Conservation (phyloP, 805 yeast species). For the Candida chauliodis region DNA sequence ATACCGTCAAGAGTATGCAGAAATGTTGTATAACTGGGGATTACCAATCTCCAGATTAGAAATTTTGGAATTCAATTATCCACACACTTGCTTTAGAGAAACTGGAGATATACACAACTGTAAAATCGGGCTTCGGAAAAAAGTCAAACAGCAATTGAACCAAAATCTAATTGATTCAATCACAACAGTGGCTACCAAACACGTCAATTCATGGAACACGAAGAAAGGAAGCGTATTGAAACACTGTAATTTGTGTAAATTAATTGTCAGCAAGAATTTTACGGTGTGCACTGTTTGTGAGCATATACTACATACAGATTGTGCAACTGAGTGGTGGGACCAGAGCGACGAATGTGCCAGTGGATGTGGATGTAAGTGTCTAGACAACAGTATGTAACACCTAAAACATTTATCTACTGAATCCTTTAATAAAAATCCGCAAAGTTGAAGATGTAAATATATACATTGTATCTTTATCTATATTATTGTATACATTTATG, state of each 20-base stretch:
- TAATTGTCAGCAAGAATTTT: slow-evolving; percentile 55
- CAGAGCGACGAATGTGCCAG: slow-evolving; percentile 56
- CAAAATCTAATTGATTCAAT: slow-evolving; percentile 22
- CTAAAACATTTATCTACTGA: no score
- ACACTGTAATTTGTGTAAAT: slow-evolving; percentile 65
- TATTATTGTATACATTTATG: no score
- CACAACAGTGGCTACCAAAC: slow-evolving; percentile 18
- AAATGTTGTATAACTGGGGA: slow-evolving; percentile 78
- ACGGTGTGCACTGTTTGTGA: slow-evolving; percentile 72
- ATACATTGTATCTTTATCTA: no score
- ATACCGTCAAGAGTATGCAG: slow-evolving; percentile 70
- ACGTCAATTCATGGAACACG: slow-evolving; percentile 30
- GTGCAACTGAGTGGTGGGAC: slow-evolving; percentile 82
- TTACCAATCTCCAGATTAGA: slow-evolving; percentile 76
- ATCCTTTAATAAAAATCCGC: no score
- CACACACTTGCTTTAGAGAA: slow-evolving; percentile 15
- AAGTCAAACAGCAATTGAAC: slow-evolving; percentile 15
- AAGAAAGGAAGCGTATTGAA: slow-evolving; percentile 22
- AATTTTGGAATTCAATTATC: slow-evolving; percentile 64
- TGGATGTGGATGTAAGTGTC: slow-evolving; percentile 82
- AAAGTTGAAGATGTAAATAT: no score
- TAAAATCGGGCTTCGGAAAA: slow-evolving; percentile 25
- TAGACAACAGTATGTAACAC: slow-evolving; percentile 23
- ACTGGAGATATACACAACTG: slow-evolving; percentile 29
- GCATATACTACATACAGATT: slow-evolving; percentile 72